These are phyloP conservation scores for Panicum virgatum DNA, from an alignment of 202 grass and related monocot species.

Conservation along the genomic window DNA sequence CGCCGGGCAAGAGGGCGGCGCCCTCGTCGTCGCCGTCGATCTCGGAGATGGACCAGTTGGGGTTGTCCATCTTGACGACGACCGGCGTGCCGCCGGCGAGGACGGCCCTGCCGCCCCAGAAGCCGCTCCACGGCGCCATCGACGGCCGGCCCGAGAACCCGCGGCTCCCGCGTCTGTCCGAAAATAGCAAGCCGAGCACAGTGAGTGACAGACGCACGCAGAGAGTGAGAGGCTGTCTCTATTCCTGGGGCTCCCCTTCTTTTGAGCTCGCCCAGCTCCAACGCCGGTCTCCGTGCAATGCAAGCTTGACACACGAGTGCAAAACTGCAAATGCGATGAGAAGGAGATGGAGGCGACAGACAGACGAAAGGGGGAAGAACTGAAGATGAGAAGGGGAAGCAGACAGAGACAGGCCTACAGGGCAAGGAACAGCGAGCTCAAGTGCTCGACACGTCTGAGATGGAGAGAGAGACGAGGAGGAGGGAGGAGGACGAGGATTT, in stretches of 20 bases:
- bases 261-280: conserved; percentile 42
- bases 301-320: background rate
- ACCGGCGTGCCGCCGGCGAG: conserved; percentile 72
- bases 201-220: conserved; percentile 10
- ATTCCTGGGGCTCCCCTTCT: conserved; percentile 43
- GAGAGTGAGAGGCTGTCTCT: background rate
- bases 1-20: background rate
- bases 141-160: conserved; percentile 22
- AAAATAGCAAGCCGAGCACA: conserved; percentile 38
- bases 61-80: conserved; percentile 81
- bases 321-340: background rate
- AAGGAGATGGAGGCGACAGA: background rate
- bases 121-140: conserved; percentile 68
- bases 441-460: conserved; percentile 21
- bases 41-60: conserved; percentile 86
- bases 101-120: conserved; percentile 46
- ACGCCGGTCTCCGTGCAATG: conserved; percentile 1
- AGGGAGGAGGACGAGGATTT: background rate
- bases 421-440: background rate
- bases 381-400: background rate
- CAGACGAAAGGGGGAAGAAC: too few relatives aligned
- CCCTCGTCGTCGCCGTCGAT: conserved; percentile 34
- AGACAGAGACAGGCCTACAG: background rate
- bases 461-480: too few relatives aligned
- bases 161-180: background rate